Conservation (phyloP, 2,329 filamentous ascomycete genomes). For the Clarireedia paspali region DNA sequence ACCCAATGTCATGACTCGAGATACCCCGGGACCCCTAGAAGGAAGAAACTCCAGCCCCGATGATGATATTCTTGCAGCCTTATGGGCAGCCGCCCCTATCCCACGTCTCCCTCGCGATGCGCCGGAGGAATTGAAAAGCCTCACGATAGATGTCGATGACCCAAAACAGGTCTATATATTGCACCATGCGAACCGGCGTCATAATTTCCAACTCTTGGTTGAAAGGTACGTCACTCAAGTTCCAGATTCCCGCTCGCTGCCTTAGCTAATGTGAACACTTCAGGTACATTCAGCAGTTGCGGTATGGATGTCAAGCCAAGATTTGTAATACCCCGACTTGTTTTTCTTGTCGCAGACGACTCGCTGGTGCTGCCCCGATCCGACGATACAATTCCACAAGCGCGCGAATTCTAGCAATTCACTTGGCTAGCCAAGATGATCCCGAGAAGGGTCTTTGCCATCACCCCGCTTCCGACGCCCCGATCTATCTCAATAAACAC, state of each 20-base stretch:
- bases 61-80: conserved; percentile 40
- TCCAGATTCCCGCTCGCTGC: not conserved
- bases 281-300: conserved; percentile 75
- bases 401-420: conserved; percentile 72
- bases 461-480: conserved; percentile 15
- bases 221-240: conserved; percentile 39
- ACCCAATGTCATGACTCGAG: conserved; percentile 43
- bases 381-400: conserved; percentile 75
- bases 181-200: conserved; percentile 51
- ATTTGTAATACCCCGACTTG: conserved; percentile 71
- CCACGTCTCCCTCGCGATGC: conserved; percentile 52
- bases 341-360: conserved; percentile 66
- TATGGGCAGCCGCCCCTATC: conserved; percentile 56
- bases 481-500: conserved; percentile 2
- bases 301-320: conserved; percentile 65
- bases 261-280: conserved; percentile 7
- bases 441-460: conserved; percentile 63
- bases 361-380: conserved; percentile 59
- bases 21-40: conserved; percentile 28
- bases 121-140: conserved; percentile 46
- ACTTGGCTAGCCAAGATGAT: conserved; percentile 73
- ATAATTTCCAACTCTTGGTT: conserved; percentile 59
- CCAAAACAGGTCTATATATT: conserved; percentile 54
- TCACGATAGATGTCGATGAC: conserved; percentile 52
- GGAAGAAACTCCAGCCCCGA: conserved; percentile 16